Evolutionary conservation across 768 basidiomycete genomes (phyloP).

Genomic region (Suillus ampliporus): DNA sequence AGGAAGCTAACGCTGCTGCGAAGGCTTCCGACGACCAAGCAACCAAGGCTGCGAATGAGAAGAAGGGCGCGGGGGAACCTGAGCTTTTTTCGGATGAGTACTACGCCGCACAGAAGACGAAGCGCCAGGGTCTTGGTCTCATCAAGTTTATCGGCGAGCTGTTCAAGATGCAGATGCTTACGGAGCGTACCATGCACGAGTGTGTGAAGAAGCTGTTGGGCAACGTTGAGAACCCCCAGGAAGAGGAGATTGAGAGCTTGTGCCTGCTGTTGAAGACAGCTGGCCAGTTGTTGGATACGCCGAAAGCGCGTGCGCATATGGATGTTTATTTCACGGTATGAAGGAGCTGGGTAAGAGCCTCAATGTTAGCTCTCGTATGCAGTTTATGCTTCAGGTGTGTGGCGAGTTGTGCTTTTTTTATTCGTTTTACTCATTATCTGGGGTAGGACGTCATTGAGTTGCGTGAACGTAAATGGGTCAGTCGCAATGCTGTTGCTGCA

Average conservation of each 20-base stretch:
- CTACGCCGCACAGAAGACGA: constrained; percentile 95
- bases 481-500: constrained; percentile 72
- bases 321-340: constrained; percentile 94
- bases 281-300: constrained; percentile 81
- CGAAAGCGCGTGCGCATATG: constrained; percentile 84
- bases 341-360: constrained; percentile 75
- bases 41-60: constrained; percentile 69
- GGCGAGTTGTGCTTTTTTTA: not conserved
- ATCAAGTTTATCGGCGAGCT: constrained; percentile 98
- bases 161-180: constrained; percentile 97
- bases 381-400: constrained; percentile 93
- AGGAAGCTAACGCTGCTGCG: constrained; percentile 81
- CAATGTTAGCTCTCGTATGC: constrained; percentile 87
- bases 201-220: constrained; percentile 95
- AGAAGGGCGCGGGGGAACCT: constrained; percentile 56
- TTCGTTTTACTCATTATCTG: constrained; percentile 1
- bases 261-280: constrained; percentile 93
- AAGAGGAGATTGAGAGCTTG: constrained; percentile 96
- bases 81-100: constrained; percentile 95
- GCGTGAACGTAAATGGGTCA: constrained; percentile 81
- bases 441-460: constrained; percentile 88
- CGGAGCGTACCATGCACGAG: constrained; percentile 97
- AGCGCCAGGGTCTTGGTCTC: constrained; percentile 94
- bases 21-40: constrained; percentile 88
- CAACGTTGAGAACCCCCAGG: constrained; percentile 94